Percentiles rank a stretch among this genome's conserved stretches.
Conservation (phyloP, 345 rosid genomes). For the Populus deltoides region DNA sequence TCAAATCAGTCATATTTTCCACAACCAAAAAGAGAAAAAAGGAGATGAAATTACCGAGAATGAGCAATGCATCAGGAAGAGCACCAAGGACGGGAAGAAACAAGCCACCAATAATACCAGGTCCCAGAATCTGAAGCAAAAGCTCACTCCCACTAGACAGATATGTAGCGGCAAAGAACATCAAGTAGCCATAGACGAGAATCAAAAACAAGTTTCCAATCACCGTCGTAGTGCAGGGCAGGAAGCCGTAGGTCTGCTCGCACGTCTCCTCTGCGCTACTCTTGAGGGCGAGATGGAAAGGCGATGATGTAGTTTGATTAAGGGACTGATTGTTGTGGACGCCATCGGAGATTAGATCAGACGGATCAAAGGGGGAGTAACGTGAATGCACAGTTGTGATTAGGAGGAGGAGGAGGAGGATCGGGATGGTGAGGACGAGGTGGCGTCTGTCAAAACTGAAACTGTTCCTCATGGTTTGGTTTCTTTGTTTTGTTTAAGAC, state of each 20-base stretch:
- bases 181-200: slow-evolving; percentile 67
- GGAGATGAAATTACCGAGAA: slow-evolving; percentile 48
- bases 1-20: neutral
- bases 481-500: no score
- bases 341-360: no score
- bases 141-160: slow-evolving; percentile 89
- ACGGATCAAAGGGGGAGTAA: no score
- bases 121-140: slow-evolving; percentile 84
- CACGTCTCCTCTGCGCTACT: slow-evolving; percentile 42
- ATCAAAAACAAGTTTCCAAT: slow-evolving; percentile 77
- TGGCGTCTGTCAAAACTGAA: no score
- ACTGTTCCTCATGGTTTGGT: no score
- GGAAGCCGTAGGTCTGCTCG: slow-evolving; percentile 85
- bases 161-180: slow-evolving; percentile 78
- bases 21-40: neutral
- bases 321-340: no score
- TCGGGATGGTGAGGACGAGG: no score
- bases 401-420: no score
- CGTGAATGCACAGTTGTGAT: no score
- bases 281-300: no score
- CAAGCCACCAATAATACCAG: slow-evolving; percentile 89
- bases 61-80: slow-evolving; percentile 96
- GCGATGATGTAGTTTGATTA: no score
- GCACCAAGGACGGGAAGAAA: slow-evolving; percentile 94
- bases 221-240: slow-evolving; percentile 83